These are phyloP conservation scores for Sporothrix inflata DNA, from an alignment of 2,329 filamentous ascomycete genomes.

Conservation along the genomic window DNA sequence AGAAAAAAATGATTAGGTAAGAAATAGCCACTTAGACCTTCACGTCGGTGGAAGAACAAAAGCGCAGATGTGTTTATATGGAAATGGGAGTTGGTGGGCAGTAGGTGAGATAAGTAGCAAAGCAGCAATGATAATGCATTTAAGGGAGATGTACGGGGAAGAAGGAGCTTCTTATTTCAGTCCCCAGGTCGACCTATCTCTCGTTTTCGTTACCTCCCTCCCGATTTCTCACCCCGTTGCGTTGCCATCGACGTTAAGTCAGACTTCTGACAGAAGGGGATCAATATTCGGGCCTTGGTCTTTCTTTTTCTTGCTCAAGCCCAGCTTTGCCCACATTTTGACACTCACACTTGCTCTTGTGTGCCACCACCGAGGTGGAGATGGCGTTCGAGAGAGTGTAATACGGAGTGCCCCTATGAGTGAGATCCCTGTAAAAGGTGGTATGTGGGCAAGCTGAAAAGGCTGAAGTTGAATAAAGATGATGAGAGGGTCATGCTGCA, in stretches of 20 bases:
- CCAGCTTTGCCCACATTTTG: not conserved
- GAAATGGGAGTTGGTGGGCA: not conserved
- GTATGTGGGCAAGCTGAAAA: not conserved
- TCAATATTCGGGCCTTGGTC: not conserved
- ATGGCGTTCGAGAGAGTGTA: not conserved
- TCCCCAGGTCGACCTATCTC: too few relatives aligned
- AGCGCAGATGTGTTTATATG: not conserved
- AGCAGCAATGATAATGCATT: not conserved
- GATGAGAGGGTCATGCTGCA: not conserved
- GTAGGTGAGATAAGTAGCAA: not conserved
- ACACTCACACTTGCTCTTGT: not conserved
- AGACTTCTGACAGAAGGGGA: not conserved
- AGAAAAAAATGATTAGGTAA: not conserved
- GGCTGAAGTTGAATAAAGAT: not conserved
- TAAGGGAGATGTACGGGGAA: not conserved
- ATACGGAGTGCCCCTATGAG: not conserved
- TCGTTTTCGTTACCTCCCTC: not conserved
- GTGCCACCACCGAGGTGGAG: not conserved
- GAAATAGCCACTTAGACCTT: not conserved
- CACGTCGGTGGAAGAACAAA: not conserved
- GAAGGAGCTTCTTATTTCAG: not conserved
- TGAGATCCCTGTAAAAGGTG: not conserved
- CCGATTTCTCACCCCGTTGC: not conserved
- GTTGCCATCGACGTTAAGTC: constrained; percentile 2
- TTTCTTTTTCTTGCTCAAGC: not conserved